Percentiles rank a stretch among this genome's conserved stretches.
Evolutionary conservation across 2,329 filamentous ascomycete species (phyloP).

Genomic region (Phaeosphaeria sp.): DNA sequence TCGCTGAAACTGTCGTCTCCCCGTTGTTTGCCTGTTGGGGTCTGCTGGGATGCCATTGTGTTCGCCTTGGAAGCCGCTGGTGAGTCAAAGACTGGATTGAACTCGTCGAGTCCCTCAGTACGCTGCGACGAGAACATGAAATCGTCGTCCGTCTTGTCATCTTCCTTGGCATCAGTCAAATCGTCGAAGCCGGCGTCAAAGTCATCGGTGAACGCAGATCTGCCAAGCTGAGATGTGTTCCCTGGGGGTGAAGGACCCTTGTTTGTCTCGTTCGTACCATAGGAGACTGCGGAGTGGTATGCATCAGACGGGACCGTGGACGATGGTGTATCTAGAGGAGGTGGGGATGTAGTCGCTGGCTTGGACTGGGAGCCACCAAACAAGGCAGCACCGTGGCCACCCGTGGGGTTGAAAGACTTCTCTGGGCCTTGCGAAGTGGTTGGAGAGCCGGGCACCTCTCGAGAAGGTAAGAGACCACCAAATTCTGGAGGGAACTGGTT

Average conservation of each 20-base stretch:
- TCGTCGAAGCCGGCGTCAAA: slow-evolving; percentile 83
- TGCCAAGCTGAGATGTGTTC: slow-evolving; percentile 48
- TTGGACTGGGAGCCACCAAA: slow-evolving; percentile 48
- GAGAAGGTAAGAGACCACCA: slow-evolving; percentile 61
- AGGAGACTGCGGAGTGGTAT: slow-evolving; percentile 51
- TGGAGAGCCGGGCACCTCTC: slow-evolving; percentile 59
- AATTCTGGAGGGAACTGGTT: slow-evolving; percentile 62
- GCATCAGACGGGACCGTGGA: slow-evolving; percentile 51
- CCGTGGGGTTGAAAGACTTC: slow-evolving; percentile 44
- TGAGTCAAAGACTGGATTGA: slow-evolving; percentile 82
- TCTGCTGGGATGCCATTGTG: slow-evolving; percentile 54
- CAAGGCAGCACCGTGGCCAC: slow-evolving; percentile 49
- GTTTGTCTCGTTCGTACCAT: slow-evolving; percentile 43
- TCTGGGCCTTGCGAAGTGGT: slow-evolving; percentile 46
- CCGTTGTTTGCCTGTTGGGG: slow-evolving; percentile 46
- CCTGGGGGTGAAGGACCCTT: slow-evolving; percentile 34
- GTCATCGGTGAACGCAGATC: slow-evolving; percentile 71
- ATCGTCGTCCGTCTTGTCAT: slow-evolving; percentile 73
- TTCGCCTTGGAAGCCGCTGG: slow-evolving; percentile 57
- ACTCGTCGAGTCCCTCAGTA: slow-evolving; percentile 74
- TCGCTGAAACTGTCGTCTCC: slow-evolving; percentile 57
- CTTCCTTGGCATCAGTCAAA: slow-evolving; percentile 83
- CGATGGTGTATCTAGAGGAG: slow-evolving; percentile 48
- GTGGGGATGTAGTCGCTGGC: slow-evolving; percentile 45
- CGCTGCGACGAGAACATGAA: slow-evolving; percentile 71